Percentiles rank a stretch among this genome's conserved stretches.
Conservation (phyloP, 768 basidiomycete species). For the Leccinum uliginosum region DNA sequence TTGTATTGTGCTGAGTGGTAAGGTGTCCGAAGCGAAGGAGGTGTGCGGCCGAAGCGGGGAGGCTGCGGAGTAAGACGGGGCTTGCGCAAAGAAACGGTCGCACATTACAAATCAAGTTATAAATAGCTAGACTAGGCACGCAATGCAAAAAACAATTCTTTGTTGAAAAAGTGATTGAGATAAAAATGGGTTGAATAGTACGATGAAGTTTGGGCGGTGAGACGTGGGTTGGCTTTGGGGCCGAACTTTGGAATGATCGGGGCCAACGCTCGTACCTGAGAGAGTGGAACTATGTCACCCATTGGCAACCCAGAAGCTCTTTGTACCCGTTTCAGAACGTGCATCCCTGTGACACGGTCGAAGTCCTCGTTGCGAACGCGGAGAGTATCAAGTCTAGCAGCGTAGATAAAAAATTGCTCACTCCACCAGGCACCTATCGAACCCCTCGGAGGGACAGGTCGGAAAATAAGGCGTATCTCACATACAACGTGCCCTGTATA, state of each 20-base stretch:
- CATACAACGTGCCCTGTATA: not conserved
- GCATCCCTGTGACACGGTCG: slow-evolving; percentile 18
- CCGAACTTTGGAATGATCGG: slow-evolving; percentile 28
- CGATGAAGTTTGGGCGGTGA: slow-evolving; percentile 20
- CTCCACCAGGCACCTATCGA: not conserved
- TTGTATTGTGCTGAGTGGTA: too few relatives aligned
- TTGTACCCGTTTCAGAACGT: slow-evolving; percentile 17
- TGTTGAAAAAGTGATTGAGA: slow-evolving; percentile 31
- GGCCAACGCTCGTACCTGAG: slow-evolving; percentile 17
- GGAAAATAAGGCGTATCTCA: slow-evolving; percentile 16
- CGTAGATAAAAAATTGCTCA: slow-evolving; percentile 22
- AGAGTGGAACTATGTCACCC: slow-evolving; percentile 27
- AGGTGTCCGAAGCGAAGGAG: too few relatives aligned
- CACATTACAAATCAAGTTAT: not conserved
- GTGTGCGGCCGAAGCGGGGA: too few relatives aligned
- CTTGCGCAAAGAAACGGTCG: too few relatives aligned
- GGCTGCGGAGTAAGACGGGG: too few relatives aligned
- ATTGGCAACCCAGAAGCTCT: slow-evolving; percentile 10
- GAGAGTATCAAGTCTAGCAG: slow-evolving; percentile 22
- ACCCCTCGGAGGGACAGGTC: not conserved
- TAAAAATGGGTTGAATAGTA: slow-evolving; percentile 19
- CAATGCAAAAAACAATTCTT: slow-evolving; percentile 18
- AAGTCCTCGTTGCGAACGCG: slow-evolving; percentile 7
- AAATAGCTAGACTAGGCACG: too few relatives aligned
- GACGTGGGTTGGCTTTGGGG: slow-evolving; percentile 16